Evolutionary conservation across 768 basidiomycete species (phyloP), one percentile per base, ranked within the genome.

Genomic region (Rossbeevera mucosa): DNA sequence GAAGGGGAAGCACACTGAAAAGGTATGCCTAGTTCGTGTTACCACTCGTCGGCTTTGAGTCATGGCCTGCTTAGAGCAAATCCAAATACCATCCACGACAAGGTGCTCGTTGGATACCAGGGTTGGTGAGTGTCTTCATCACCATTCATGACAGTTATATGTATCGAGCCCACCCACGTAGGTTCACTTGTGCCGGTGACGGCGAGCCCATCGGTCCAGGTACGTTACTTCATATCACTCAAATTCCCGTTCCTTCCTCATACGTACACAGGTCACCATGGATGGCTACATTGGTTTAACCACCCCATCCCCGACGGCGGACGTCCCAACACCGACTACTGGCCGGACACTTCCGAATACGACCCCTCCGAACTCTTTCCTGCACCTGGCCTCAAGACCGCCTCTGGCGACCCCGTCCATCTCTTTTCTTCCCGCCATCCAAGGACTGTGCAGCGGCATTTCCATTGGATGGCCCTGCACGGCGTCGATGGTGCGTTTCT

Each of bases 251-350:
- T 16, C 6, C 9, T 16, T n/a, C 7, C 36, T 13, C 21, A 8
- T 22, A 20, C 47, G 18, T 16, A 44, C 24, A 5, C 43, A 66
- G 82, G 80, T 2, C 90, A 91, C 60, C 87, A 90, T 58, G 90
- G 90, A 25, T 92, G 91, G 91, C 73, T 90, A 18, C 90, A 92
- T 61, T 92, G 91, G 90, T 82, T 88, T 64, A 75, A 81, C 55
- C 60, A 72, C n/a, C 86, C 86, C 1, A 73, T 91, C 11, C 76
- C 82, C 2, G 70, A 78, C 24, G 88, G 86, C 14, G 90, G 89
- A 16, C 79, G 74, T 3, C 83, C 85, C 4, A 88, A 85, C 58
- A 80, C 76, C 44, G 91, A 92, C 67, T 65, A 88, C 30, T 91
- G 88, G 88, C 90, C 90, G 0, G 88, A 91, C 58, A 76, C 83